Conservation (phyloP, 176 grass and related monocot species). For the Canna indica region DNA sequence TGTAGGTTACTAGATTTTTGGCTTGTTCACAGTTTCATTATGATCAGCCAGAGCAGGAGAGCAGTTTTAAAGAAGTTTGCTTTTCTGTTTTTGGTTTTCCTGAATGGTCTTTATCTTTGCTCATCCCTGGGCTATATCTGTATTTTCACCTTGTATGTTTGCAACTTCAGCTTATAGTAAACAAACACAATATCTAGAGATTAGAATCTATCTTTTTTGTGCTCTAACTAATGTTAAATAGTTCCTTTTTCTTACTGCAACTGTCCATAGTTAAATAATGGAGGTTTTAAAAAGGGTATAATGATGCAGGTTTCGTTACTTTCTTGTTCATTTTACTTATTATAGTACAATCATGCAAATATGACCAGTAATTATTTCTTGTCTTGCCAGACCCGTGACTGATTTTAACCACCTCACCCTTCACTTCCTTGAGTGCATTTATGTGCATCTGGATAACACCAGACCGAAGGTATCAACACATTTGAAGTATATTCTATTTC, state of each 20-base stretch:
- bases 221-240: neutral
- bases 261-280: neutral
- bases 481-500: constrained; percentile 4
- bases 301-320: no score
- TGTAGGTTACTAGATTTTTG: no score
- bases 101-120: neutral
- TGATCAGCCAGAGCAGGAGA: no score
- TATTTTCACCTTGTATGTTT: neutral
- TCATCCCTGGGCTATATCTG: neutral
- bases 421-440: constrained; percentile 82
- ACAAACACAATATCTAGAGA: neutral
- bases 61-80: no score
- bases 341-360: neutral
- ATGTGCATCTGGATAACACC: constrained; percentile 69
- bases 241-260: neutral
- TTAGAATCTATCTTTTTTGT: neutral
- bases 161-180: neutral
- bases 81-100: neutral
- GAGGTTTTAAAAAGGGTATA: no score
- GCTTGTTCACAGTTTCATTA: no score
- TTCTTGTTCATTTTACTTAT: neutral
- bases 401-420: constrained; percentile 73
- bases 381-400: constrained; percentile 46
- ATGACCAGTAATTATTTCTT: constrained; percentile 15
- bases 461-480: constrained; percentile 44